Percentiles rank a stretch among this genome's conserved stretches.
Evolutionary conservation across 1,284 basidiomycete species (phyloP).

Genomic region (Wallemia hederae): DNA sequence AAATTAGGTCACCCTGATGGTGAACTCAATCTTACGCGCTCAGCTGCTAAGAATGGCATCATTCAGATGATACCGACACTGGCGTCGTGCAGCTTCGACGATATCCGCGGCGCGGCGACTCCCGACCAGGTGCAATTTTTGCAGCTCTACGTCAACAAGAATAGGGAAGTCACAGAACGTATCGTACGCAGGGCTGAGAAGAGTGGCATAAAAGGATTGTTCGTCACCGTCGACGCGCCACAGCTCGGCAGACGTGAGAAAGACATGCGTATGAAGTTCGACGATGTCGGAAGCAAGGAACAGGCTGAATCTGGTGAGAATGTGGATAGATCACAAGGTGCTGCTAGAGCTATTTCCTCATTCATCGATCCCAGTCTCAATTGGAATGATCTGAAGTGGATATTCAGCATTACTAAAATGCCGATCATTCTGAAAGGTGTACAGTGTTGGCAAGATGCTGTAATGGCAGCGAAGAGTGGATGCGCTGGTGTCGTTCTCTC

Average conservation of each 20-base stretch:
- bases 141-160: conserved; percentile 63
- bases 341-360: conserved; percentile 74
- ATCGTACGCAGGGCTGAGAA: conserved; percentile 57
- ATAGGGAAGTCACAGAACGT: conserved; percentile 39
- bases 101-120: conserved; percentile 47
- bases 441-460: conserved; percentile 76
- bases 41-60: conserved; percentile 42
- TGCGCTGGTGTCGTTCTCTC: conserved; percentile 19
- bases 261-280: conserved; percentile 92
- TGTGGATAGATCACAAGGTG: conserved; percentile 61
- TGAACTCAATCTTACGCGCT: conserved; percentile 57
- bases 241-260: conserved; percentile 70
- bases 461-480: conserved; percentile 51
- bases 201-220: conserved; percentile 53
- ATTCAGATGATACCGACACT: conserved; percentile 86
- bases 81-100: conserved; percentile 65
- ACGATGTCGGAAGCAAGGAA: conserved; percentile 39
- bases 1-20: conserved; percentile 85
- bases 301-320: conserved; percentile 28
- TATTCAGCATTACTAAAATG: conserved; percentile 70
- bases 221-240: conserved; percentile 79
- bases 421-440: conserved; percentile 77
- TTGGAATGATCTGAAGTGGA: conserved; percentile 68
- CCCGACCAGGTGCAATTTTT: conserved; percentile 49
- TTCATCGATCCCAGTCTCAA: conserved; percentile 74